phyloP scores from a whole-genome alignment of 192 early-diverging fungal species.

The Coemansia sp. region DNA sequence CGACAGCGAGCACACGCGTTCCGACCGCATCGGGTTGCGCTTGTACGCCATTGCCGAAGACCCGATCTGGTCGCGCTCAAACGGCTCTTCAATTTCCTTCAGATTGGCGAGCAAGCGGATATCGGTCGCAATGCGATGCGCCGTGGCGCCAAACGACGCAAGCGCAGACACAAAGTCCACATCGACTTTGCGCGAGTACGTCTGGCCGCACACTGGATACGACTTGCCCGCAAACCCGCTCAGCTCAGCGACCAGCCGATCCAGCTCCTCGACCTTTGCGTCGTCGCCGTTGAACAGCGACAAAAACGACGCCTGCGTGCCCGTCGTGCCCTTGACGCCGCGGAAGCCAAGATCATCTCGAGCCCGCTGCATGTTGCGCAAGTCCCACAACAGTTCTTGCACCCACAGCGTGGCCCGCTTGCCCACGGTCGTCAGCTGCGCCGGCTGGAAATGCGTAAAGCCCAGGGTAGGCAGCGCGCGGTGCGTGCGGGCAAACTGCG shows the following conservation, averaged over 20 bases:
- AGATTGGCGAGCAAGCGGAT: slow-evolving; percentile 92
- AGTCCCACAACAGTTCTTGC: slow-evolving; percentile 94
- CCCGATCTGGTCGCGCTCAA: slow-evolving; percentile 99
- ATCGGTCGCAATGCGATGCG: slow-evolving; percentile 96
- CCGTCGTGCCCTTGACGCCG: slow-evolving; percentile 98
- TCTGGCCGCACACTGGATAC: slow-evolving; percentile 95
- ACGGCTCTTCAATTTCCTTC: slow-evolving; percentile 99
- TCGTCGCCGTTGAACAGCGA: slow-evolving; percentile 92
- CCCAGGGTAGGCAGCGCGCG: slow-evolving; percentile 90
- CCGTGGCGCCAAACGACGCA: slow-evolving; percentile 90
- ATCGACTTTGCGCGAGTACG: slow-evolving; percentile 97
- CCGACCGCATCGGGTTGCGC: slow-evolving; percentile 99
- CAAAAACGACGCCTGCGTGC: slow-evolving; percentile 97
- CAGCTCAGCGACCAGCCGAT: slow-evolving; percentile 85
- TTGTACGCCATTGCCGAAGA: slow-evolving; percentile 99
- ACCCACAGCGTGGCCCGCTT: slow-evolving; percentile 96
- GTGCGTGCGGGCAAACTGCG: slow-evolving; percentile 76
- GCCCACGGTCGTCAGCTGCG: slow-evolving; percentile 96
- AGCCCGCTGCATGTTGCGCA: slow-evolving; percentile 88
- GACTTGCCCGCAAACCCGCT: slow-evolving; percentile 74
- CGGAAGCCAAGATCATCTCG: slow-evolving; percentile 88
- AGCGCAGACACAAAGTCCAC: slow-evolving; percentile 85
- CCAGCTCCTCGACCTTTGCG: slow-evolving; percentile 89
- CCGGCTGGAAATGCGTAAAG: slow-evolving; percentile 99
- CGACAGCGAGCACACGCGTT: slow-evolving; percentile 92